These are phyloP conservation scores for Cordyceps javanica DNA, from an alignment of 2,329 filamentous ascomycete genomes.

Conservation along the genomic window DNA sequence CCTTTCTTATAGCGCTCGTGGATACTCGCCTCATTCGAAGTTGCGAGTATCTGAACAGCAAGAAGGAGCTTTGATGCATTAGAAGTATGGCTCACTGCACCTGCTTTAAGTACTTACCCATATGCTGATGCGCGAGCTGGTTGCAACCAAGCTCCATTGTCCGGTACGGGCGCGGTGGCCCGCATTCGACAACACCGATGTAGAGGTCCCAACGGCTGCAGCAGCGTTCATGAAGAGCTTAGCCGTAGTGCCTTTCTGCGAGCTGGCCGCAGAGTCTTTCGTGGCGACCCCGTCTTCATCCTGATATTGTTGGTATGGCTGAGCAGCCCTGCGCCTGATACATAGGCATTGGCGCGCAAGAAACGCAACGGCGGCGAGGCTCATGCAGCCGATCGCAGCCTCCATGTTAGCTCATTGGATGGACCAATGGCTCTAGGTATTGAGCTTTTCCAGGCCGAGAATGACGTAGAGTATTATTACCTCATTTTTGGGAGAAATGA, in stretches of 20 bases:
- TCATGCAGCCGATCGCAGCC: not conserved
- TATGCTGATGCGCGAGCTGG: not conserved
- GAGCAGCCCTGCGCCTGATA: not conserved
- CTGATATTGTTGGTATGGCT: not conserved
- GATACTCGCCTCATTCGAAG: not conserved
- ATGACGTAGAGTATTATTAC: not conserved
- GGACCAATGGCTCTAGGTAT: not conserved
- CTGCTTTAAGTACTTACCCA: not conserved
- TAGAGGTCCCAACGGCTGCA: not conserved
- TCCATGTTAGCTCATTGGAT: not conserved
- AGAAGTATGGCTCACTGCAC: not conserved
- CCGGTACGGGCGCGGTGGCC: too few relatives aligned
- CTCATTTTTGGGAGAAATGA: too few relatives aligned
- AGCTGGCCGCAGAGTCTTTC: not conserved
- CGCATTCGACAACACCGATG: not conserved
- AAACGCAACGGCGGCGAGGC: not conserved
- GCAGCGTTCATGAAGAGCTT: not conserved
- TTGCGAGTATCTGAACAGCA: not conserved
- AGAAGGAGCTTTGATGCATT: not conserved
- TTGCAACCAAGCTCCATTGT: not conserved
- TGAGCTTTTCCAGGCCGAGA: not conserved
- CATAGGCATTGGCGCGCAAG: not conserved
- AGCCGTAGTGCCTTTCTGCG: not conserved
- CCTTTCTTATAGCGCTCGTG: not conserved
- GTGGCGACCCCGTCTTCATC: not conserved